phyloP scores from a whole-genome alignment of 1,284 basidiomycete species.

The Meira nashicola region DNA sequence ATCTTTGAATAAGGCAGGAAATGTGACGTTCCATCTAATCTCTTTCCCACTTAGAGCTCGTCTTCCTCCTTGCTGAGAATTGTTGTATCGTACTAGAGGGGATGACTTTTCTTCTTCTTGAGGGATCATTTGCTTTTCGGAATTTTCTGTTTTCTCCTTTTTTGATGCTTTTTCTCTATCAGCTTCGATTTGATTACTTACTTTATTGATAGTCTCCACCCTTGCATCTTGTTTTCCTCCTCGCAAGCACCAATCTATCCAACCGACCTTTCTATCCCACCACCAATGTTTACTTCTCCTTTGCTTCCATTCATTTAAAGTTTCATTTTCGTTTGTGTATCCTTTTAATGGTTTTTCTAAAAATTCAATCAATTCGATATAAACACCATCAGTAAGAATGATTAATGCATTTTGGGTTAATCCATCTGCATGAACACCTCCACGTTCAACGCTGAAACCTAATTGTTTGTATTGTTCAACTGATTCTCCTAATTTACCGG shows the following conservation, averaged over 20 bases:
- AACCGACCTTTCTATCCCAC: conserved; percentile 25
- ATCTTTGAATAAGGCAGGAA: conserved; percentile 18
- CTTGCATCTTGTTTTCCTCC: conserved; percentile 23
- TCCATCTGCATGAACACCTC: conserved; percentile 30
- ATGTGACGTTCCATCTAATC: conserved; percentile 34
- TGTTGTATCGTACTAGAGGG: conserved; percentile 16
- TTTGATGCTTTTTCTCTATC: not conserved
- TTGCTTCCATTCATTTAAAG: conserved; percentile 18
- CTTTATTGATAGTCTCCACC: conserved; percentile 25
- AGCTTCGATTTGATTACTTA: conserved; percentile 10
- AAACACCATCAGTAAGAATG: conserved; percentile 33
- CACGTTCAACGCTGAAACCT: conserved; percentile 31
- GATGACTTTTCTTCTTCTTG: conserved; percentile 12
- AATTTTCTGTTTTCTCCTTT: not conserved
- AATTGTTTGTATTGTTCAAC: conserved; percentile 25
- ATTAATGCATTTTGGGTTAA: conserved; percentile 37
- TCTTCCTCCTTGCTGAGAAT: conserved; percentile 21
- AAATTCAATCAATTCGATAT: conserved; percentile 39
- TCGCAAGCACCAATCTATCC: conserved; percentile 36
- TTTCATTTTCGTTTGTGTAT: conserved; percentile 19
- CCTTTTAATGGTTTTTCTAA: conserved; percentile 9
- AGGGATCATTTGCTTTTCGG: not conserved
- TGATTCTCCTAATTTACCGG: conserved; percentile 19
- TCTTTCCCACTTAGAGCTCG: conserved; percentile 22
- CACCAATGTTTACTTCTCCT: conserved; percentile 31